phyloP scores from a whole-genome alignment of 2,329 filamentous ascomycete genomes.

The Bipolaris zeicola region DNA sequence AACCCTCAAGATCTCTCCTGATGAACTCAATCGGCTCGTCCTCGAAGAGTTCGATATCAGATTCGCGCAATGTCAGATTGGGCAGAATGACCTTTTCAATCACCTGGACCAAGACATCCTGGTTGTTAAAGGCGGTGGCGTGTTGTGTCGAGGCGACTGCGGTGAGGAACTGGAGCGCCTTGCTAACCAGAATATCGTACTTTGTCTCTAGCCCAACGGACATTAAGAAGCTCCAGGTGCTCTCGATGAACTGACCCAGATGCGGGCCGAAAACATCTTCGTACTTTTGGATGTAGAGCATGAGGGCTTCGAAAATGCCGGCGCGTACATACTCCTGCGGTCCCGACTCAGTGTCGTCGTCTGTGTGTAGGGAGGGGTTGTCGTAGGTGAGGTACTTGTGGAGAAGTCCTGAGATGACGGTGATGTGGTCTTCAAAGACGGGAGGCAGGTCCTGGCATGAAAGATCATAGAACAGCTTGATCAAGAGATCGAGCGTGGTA shows the following conservation, averaged over 20 bases:
- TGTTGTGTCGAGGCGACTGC: conserved; percentile 81
- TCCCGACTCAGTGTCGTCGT: conserved; percentile 88
- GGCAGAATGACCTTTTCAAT: conserved; percentile 96
- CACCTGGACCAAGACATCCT: conserved; percentile 79
- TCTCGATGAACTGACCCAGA: conserved; percentile 82
- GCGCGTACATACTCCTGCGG: conserved; percentile 86
- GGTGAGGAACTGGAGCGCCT: conserved; percentile 91
- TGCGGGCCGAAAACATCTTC: conserved; percentile 88
- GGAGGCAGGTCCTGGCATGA: conserved; percentile 97
- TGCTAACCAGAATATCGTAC: conserved; percentile 93
- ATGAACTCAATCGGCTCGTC: conserved; percentile 99
- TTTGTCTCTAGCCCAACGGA: conserved; percentile 85
- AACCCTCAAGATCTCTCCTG: conserved; percentile 89
- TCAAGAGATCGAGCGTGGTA: conserved; percentile 81
- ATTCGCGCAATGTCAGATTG: conserved; percentile 88
- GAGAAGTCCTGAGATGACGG: conserved; percentile 75
- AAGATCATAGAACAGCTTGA: conserved; percentile 94
- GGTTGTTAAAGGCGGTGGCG: conserved; percentile 82
- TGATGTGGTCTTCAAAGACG: conserved; percentile 88
- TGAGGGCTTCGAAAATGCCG: conserved; percentile 88
- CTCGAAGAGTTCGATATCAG: conserved; percentile 94
- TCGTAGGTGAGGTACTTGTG: conserved; percentile 94
- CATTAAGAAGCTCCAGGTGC: conserved; percentile 89
- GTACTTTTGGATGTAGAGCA: conserved; percentile 92
- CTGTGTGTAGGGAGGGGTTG: conserved; percentile 79